Percentiles rank a stretch among this genome's conserved stretches.
Evolutionary conservation across 2,329 filamentous ascomycete genomes (phyloP).

Genomic region (Fusarium drepaniforme): DNA sequence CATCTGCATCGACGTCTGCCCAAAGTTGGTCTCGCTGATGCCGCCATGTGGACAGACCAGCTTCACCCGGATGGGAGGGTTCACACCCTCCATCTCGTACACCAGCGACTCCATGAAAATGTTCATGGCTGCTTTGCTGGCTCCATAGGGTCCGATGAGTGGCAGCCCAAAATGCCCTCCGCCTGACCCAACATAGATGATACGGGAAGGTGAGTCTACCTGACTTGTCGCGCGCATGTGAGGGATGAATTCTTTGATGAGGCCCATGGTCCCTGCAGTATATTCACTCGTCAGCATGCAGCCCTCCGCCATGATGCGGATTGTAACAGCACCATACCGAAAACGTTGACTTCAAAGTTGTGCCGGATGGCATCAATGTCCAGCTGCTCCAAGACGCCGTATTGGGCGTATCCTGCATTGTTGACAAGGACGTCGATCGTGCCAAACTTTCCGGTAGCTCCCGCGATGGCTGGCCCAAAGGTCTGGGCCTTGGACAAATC

Average conservation of each 20-base stretch:
- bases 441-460: conserved; percentile 26
- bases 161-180: conserved; percentile 20
- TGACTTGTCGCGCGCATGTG: conserved; percentile 16
- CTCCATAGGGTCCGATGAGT: conserved; percentile 25
- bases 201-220: conserved; percentile 12
- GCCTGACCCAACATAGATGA: conserved; percentile 18
- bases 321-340: conserved; percentile 17
- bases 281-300: conserved; percentile 16
- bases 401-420: conserved; percentile 27
- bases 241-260: conserved; percentile 29
- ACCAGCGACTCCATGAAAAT: conserved; percentile 14
- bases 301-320: conserved; percentile 2
- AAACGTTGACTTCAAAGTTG: conserved; percentile 32
- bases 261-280: conserved; percentile 5
- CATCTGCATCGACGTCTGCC: conserved; percentile 26
- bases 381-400: conserved; percentile 18
- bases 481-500: conserved; percentile 18
- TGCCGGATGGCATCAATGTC: conserved; percentile 15
- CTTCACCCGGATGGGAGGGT: conserved; percentile 19
- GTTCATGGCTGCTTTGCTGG: conserved; percentile 35
- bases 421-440: conserved; percentile 31
- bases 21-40: conserved; percentile 26
- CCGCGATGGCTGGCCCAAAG: conserved; percentile 23
- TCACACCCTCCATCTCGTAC: conserved; percentile 19
- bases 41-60: conserved; percentile 18